Conservation (phyloP, 1,284 basidiomycete species). For the Paramarasmius palmivorus region DNA sequence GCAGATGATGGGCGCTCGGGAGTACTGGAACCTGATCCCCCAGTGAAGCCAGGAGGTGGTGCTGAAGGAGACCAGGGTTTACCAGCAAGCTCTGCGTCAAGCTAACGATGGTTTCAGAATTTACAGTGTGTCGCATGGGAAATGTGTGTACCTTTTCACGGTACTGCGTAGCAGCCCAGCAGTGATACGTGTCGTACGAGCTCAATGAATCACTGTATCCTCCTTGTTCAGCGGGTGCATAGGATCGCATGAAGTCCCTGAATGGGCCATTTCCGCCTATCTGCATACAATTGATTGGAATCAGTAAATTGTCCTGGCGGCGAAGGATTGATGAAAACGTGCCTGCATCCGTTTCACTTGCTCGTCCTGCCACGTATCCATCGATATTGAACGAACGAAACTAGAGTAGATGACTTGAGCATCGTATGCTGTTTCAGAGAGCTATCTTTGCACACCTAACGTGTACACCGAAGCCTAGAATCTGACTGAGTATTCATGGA, state of each 20-base stretch:
- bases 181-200: constrained; percentile 84
- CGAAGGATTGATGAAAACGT: constrained; percentile 19
- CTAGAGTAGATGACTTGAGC: constrained; percentile 38
- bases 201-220: constrained; percentile 74
- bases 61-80: constrained; percentile 71
- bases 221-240: constrained; percentile 68
- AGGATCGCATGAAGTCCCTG: constrained; percentile 75
- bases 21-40: constrained; percentile 2
- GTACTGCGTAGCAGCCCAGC: constrained; percentile 91
- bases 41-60: constrained; percentile 48
- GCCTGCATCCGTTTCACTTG: constrained; percentile 92
- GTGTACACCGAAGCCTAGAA: constrained; percentile 77
- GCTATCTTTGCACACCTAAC: constrained; percentile 54
- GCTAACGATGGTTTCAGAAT: constrained; percentile 37
- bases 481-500: too few relatives aligned
- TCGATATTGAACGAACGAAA: constrained; percentile 90
- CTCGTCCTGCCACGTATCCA: constrained; percentile 94
- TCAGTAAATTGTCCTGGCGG: constrained; percentile 4
- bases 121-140: constrained; percentile 9
- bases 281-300: constrained; percentile 35
- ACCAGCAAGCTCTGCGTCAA: constrained; percentile 69
- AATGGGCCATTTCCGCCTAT: constrained; percentile 86
- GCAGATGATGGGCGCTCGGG: constrained; percentile 57
- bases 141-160: constrained; percentile 72
- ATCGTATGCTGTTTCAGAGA: background rate